Evolutionary conservation across 2,329 filamentous ascomycete species (phyloP).

Genomic region (Pyrenochaeta sp.): DNA sequence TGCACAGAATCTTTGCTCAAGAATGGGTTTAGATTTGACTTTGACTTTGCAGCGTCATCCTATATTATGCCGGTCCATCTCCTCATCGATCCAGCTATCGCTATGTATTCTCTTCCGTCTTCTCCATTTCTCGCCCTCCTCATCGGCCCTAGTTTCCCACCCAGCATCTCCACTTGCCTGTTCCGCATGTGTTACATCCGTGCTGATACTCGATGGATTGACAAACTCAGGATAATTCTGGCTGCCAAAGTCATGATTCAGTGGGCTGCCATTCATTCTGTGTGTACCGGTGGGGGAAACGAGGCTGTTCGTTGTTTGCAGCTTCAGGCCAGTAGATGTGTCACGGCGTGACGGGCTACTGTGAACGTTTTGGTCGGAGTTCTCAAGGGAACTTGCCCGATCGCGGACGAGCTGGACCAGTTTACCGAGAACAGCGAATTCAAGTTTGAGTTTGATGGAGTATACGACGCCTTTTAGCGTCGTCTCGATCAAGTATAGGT

Average conservation of each 20-base stretch:
- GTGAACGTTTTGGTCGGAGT: slow-evolving; percentile 7
- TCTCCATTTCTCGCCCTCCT: slow-evolving; percentile 29
- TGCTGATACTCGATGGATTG: slow-evolving; percentile 25
- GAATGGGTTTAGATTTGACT: no score
- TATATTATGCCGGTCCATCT: slow-evolving; percentile 45
- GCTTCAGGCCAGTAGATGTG: slow-evolving; percentile 17
- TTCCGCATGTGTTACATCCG: slow-evolving; percentile 35
- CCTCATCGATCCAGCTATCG: slow-evolving; percentile 43
- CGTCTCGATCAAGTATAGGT: slow-evolving; percentile 44
- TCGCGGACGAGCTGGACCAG: slow-evolving; percentile 48
- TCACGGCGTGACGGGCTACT: slow-evolving; percentile 13
- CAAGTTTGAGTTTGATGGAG: slow-evolving; percentile 61
- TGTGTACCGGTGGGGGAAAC: no score
- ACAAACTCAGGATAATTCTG: slow-evolving; percentile 40
- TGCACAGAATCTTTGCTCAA: no score
- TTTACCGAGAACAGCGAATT: slow-evolving; percentile 62
- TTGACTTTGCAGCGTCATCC: slow-evolving; percentile 28
- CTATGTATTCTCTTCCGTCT: slow-evolving; percentile 20
- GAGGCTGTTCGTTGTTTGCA: slow-evolving; percentile 29
- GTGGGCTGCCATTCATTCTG: slow-evolving; percentile 3
- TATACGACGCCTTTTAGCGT: slow-evolving; percentile 54
- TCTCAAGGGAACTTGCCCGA: slow-evolving; percentile 27
- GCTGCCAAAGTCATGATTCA: slow-evolving; percentile 12
- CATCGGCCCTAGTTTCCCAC: slow-evolving; percentile 22
- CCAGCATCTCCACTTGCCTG: slow-evolving; percentile 6